Percentiles rank a stretch among this genome's conserved stretches.
These are phyloP conservation scores for Lactarius vividus DNA, from an alignment of 768 basidiomycete species.

Conservation along the genomic window DNA sequence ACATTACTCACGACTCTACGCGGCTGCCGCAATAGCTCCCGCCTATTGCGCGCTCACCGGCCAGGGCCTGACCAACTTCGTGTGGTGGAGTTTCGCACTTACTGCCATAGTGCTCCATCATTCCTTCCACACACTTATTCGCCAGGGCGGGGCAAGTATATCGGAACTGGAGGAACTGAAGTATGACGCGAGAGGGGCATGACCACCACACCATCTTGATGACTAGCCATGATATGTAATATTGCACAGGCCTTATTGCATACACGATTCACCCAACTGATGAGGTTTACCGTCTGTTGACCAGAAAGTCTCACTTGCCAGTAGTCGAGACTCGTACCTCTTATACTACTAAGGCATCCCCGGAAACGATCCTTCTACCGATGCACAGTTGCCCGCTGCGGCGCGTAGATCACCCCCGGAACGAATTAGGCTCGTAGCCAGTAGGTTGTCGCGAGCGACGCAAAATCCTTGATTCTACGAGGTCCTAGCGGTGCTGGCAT, in stretches of 20 bases:
- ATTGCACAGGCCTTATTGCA: not conserved
- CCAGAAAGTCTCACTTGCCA: not conserved
- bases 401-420: not conserved
- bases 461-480: too few relatives aligned
- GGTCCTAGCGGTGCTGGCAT: too few relatives aligned
- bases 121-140: conserved; percentile 39
- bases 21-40: conserved; percentile 49
- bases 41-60: conserved; percentile 33
- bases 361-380: not conserved
- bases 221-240: not conserved
- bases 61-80: conserved; percentile 16
- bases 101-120: conserved; percentile 13
- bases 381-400: conserved; percentile 6
- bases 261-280: not conserved
- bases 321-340: not conserved
- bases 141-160: conserved; percentile 46
- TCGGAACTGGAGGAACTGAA: conserved; percentile 50
- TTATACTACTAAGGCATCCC: not conserved
- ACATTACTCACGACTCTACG: conserved; percentile 20
- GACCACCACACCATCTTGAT: not conserved
- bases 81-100: conserved; percentile 26
- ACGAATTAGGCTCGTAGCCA: too few relatives aligned
- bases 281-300: not conserved
- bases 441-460: too few relatives aligned
- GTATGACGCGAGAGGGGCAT: conserved; percentile 57